phyloP scores from a whole-genome alignment of 2,329 filamentous ascomycete genomes.

The Aspergillus fischeri region DNA sequence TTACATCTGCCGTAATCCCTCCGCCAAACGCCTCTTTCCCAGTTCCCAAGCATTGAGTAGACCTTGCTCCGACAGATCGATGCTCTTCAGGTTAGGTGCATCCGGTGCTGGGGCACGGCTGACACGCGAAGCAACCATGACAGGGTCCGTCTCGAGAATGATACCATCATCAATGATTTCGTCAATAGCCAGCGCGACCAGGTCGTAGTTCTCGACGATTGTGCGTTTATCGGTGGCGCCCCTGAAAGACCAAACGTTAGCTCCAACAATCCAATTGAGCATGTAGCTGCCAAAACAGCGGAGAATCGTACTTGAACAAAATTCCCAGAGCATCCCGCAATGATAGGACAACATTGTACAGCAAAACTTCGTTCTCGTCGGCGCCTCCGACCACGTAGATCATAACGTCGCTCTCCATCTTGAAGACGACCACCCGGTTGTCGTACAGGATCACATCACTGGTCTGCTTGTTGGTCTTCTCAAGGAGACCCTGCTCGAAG shows the following conservation, averaged over 20 bases:
- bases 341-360: slow-evolving; percentile 93
- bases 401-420: slow-evolving; percentile 97
- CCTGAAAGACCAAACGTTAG: slow-evolving; percentile 45
- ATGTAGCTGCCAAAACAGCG: background rate
- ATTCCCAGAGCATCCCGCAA: slow-evolving; percentile 85
- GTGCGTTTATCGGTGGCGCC: slow-evolving; percentile 97
- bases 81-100: slow-evolving; percentile 79
- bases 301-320: slow-evolving; percentile 71
- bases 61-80: slow-evolving; percentile 93
- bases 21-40: slow-evolving; percentile 84
- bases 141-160: slow-evolving; percentile 94
- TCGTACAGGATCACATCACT: slow-evolving; percentile 97
- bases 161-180: slow-evolving; percentile 95
- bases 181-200: slow-evolving; percentile 88
- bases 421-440: slow-evolving; percentile 93
- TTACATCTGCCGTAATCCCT: slow-evolving; percentile 69
- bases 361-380: slow-evolving; percentile 93
- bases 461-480: slow-evolving; percentile 94
- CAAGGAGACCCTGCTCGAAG: slow-evolving; percentile 91
- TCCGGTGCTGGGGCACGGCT: slow-evolving; percentile 89
- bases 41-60: slow-evolving; percentile 92
- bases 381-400: slow-evolving; percentile 85
- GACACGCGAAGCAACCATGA: slow-evolving; percentile 86
- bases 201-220: slow-evolving; percentile 97
- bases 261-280: background rate